Conservation (phyloP, 805 yeast genomes). For the Metschnikowia baotianmanensis region DNA sequence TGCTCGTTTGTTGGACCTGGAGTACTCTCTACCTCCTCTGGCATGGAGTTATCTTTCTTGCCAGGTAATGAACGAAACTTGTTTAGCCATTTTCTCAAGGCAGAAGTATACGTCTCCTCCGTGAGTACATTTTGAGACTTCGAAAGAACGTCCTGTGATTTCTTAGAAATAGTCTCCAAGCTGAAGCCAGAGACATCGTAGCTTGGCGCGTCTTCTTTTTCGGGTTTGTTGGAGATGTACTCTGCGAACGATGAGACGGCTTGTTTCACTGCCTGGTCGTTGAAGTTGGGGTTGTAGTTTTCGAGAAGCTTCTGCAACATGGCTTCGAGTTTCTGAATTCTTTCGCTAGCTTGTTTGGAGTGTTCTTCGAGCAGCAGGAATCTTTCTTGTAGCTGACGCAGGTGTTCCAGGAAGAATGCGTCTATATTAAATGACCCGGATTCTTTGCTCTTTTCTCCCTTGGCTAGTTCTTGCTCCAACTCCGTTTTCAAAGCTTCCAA, state of each 20-base stretch:
- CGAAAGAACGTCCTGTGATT: neutral
- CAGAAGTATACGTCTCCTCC: no score
- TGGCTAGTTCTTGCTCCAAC: conserved; percentile 1
- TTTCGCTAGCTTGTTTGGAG: conserved; percentile 8
- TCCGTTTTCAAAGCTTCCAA: neutral
- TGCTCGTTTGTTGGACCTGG: conserved; percentile 9
- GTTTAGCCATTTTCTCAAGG: no score
- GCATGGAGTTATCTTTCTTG: neutral
- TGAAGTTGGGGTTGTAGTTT: conserved; percentile 78
- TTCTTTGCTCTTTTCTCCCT: neutral
- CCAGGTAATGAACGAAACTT: no score
- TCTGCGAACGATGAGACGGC: conserved; percentile 58
- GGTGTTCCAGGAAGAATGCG: conserved; percentile 3
- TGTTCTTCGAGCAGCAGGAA: neutral
- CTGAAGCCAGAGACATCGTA: conserved; percentile 1
- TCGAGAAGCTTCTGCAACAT: conserved; percentile 49
- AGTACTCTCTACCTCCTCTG: no score
- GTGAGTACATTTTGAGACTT: neutral
- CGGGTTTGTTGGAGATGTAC: conserved; percentile 41
- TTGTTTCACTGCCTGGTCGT: conserved; percentile 81
- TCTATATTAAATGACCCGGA: neutral
- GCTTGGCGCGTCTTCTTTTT: conserved; percentile 1
- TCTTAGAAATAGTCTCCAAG: conserved; percentile 4
- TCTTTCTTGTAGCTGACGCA: conserved; percentile 2
- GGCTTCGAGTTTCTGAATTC: conserved; percentile 37